phyloP scores from a whole-genome alignment of 164 flowering plant genomes.

The Tetracentron sinense region DNA sequence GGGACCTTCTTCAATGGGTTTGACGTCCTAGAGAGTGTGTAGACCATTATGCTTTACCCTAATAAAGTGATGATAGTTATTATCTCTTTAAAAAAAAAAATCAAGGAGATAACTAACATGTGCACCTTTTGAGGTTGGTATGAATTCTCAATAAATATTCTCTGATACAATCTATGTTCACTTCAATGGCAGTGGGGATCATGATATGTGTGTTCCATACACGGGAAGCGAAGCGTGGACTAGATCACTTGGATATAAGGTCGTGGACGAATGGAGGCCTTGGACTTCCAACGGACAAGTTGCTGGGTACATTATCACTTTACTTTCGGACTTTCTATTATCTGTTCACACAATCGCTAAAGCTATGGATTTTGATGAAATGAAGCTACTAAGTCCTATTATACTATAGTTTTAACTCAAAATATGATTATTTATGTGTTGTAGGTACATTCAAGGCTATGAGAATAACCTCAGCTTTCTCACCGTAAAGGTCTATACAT shows the following conservation, averaged over 20 bases:
- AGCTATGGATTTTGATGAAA: neutral
- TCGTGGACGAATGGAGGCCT: slow-evolving; percentile 83
- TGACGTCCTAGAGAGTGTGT: neutral
- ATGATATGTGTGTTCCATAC: slow-evolving; percentile 95
- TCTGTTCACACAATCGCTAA: neutral
- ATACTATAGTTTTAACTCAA: neutral
- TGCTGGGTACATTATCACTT: slow-evolving; percentile 59
- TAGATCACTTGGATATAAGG: slow-evolving; percentile 66
- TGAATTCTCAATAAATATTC: neutral
- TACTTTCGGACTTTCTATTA: slow-evolving; percentile 1
- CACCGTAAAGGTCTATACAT: slow-evolving; percentile 63
- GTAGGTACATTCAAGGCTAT: slow-evolving; percentile 79
- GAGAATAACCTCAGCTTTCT: slow-evolving; percentile 77
- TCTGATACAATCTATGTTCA: neutral
- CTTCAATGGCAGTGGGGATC: slow-evolving; percentile 71
- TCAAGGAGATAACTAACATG: too few species aligned
- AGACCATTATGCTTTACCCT: neutral
- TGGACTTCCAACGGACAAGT: slow-evolving; percentile 68
- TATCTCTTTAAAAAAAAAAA: too few species aligned
- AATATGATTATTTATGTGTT: slow-evolving; percentile 5
- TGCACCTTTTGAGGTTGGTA: neutral
- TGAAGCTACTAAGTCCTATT: too few species aligned
- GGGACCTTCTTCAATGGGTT: neutral
- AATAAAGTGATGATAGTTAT: too few species aligned
- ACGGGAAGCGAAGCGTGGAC: slow-evolving; percentile 95